Base-by-base conservation (phyloP, 345 rosid genomes). In the Hibiscus mutabilis region DNA sequence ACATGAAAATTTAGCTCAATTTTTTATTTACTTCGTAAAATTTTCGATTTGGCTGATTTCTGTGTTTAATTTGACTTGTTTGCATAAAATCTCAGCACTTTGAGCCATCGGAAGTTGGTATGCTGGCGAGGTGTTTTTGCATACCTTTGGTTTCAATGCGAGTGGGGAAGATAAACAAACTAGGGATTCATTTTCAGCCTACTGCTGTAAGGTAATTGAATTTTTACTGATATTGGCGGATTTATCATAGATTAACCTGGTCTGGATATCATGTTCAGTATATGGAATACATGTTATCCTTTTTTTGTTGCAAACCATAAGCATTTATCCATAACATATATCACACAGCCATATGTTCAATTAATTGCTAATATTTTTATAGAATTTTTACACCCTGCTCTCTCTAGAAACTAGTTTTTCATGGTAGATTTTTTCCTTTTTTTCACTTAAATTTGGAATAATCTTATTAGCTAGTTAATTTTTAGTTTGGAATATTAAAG, bases 101-200 rank as follows among this genome's bases (percentile, higher is more conserved):
- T 29, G 96, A 89, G 80, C 96, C 96, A 0, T 83, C 93, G 9
- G 99, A 95, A 69, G 92, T 95, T 60, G 95, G 96, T 16, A 85
- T 90, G 82, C 77, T 95, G 29, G 96, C 98, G 0, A 87, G 97
- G 79, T 95, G 98, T 73, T 92, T 95, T 65, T 95, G 98, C 74
- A 88, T 90, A 71, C 98, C 98, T 14, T 85, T 95, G 78, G 99
- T 95, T 77, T 90, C 98, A 0, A 64, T 85, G 76, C 93, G 99
- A 51, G 98, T 87, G 5, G 99, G 99, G 75, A 92, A 83, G 88
- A 84, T 90, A 49, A 79, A 80, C 74, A 90, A 85, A 84, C 94
- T 77, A 73, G 99, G 91, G 61, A 82, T 79, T 53, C 70, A 79
- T 18, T 77, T 95, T 61, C 84, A 84, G 31, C 99, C 99, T 21